phyloP scores from a whole-genome alignment of 768 basidiomycete genomes.

The Lactifluus echinatus region DNA sequence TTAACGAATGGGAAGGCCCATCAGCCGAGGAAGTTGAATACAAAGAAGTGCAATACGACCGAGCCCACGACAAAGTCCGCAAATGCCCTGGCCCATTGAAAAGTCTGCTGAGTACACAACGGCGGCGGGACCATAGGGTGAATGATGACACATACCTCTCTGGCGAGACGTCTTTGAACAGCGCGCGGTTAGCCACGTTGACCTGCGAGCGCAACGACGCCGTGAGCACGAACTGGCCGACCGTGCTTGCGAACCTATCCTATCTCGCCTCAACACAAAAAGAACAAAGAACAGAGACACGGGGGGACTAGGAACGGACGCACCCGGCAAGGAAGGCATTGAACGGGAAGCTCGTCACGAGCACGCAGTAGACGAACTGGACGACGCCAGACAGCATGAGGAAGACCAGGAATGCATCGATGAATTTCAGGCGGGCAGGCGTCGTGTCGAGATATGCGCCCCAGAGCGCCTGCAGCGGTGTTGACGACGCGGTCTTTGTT shows the following conservation, averaged over 20 bases:
- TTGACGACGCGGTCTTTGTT: constrained; percentile 9
- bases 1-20: too few species aligned
- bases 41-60: constrained; percentile 94
- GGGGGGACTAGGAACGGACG: too few species aligned
- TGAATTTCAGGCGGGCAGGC: constrained; percentile 79
- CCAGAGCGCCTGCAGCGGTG: constrained; percentile 51
- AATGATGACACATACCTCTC: constrained; percentile 59
- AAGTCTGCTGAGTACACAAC: neutral
- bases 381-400: constrained; percentile 82
- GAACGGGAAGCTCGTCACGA: constrained; percentile 91
- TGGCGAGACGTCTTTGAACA: constrained; percentile 88
- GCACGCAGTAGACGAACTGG: constrained; percentile 87
- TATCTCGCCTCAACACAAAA: neutral
- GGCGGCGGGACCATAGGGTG: neutral
- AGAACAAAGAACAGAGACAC: neutral
- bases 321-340: constrained; percentile 97
- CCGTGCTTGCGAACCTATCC: constrained; percentile 77
- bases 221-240: constrained; percentile 94
- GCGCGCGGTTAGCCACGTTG: constrained; percentile 70
- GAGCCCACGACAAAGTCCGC: constrained; percentile 95
- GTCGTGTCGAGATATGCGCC: constrained; percentile 73
- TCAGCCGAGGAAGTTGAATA: constrained; percentile 94
- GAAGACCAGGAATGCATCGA: constrained; percentile 89
- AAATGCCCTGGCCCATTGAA: constrained; percentile 88
- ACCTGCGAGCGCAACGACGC: constrained; percentile 90